phyloP scores from a whole-genome alignment of 1,139 yeast genomes.

The Torulaspora globosa region DNA sequence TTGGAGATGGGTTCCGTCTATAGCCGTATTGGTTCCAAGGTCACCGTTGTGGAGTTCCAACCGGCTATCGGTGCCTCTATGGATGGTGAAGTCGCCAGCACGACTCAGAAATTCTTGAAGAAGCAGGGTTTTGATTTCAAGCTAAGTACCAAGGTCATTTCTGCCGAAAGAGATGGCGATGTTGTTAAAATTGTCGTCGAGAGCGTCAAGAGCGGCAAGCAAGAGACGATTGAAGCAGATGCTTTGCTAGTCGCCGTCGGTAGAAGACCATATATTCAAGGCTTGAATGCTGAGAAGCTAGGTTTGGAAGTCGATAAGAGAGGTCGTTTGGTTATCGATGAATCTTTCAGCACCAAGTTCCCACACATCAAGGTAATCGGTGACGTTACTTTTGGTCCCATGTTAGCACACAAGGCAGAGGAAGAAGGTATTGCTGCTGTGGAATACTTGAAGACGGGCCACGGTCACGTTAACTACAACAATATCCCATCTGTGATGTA shows the following conservation, averaged over 20 bases:
- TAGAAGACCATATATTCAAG: slow-evolving; percentile 94
- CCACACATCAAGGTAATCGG: slow-evolving; percentile 97
- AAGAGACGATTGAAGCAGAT: slow-evolving; percentile 79
- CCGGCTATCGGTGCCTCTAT: slow-evolving; percentile 90
- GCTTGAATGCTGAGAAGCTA: slow-evolving; percentile 80
- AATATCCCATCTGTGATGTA: slow-evolving; percentile 98
- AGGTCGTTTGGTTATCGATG: slow-evolving; percentile 92
- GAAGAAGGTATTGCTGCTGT: slow-evolving; percentile 99
- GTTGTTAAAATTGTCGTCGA: slow-evolving; percentile 83
- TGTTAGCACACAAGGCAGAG: slow-evolving; percentile 99
- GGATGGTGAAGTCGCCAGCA: slow-evolving; percentile 93
- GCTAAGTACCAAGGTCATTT: slow-evolving; percentile 84
- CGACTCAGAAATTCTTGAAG: slow-evolving; percentile 80
- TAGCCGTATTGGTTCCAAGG: slow-evolving; percentile 92
- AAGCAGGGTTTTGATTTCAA: slow-evolving; percentile 96
- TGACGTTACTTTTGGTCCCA: slow-evolving; percentile 96
- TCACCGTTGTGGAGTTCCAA: slow-evolving; percentile 89
- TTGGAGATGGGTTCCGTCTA: slow-evolving; percentile 99
- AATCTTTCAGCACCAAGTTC: slow-evolving; percentile 86
- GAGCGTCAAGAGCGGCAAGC: slow-evolving; percentile 80
- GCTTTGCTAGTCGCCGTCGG: slow-evolving; percentile 96
- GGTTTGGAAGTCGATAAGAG: slow-evolving; percentile 88
- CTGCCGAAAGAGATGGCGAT: slow-evolving; percentile 86
- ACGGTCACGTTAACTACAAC: slow-evolving; percentile 97
- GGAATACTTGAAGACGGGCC: slow-evolving; percentile 87